Evolutionary conservation across 2,329 filamentous ascomycete genomes (phyloP).

Genomic region (Talaromyces sp.): DNA sequence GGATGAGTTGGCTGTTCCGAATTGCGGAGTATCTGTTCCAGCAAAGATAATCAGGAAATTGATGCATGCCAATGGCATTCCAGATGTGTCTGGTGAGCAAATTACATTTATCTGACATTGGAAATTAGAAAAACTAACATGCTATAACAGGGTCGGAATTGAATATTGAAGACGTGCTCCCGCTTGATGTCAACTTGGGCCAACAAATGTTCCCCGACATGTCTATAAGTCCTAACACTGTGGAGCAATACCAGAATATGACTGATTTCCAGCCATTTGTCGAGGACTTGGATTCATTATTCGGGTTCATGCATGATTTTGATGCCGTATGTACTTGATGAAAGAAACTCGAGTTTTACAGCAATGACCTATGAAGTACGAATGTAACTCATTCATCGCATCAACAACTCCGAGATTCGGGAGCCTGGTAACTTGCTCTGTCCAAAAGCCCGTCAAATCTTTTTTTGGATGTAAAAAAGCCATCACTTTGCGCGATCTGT

Average conservation of each 20-base stretch:
- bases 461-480: background rate
- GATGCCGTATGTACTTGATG: background rate
- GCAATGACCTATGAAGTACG: background rate
- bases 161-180: background rate
- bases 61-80: conserved; percentile 20
- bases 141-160: background rate
- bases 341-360: background rate
- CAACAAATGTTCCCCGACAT: background rate
- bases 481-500: background rate
- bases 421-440: background rate
- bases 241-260: background rate
- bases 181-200: background rate
- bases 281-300: background rate
- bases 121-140: background rate
- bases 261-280: background rate
- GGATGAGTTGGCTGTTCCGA: background rate
- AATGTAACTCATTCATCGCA: background rate
- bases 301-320: background rate
- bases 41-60: conserved; percentile 12
- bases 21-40: conserved; percentile 11
- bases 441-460: background rate
- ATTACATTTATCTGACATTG: background rate
- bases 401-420: background rate
- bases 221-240: background rate
- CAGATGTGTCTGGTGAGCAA: conserved; percentile 9